Percentiles rank a stretch among this genome's conserved stretches.
Conservation (phyloP, 805 yeast species). For the Starmerella vitae region DNA sequence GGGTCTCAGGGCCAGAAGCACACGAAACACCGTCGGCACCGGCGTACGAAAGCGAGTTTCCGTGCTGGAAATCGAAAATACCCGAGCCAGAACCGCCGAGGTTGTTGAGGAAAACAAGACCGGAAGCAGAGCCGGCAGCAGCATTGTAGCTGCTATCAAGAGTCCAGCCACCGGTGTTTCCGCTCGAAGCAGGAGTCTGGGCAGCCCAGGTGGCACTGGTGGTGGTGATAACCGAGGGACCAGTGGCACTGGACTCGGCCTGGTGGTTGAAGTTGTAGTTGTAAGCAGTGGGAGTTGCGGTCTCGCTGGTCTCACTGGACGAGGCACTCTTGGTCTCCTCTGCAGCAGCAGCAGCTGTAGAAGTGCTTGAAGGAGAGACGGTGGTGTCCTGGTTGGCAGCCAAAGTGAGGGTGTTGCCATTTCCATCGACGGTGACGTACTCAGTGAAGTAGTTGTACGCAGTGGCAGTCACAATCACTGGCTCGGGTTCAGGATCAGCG, state of each 20-base stretch:
- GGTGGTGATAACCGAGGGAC: slow-evolving; percentile 20
- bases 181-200: slow-evolving; percentile 16
- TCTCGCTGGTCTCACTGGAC: slow-evolving; percentile 6
- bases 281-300: slow-evolving; percentile 2
- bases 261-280: slow-evolving; percentile 21
- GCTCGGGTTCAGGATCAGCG: slow-evolving; percentile 33
- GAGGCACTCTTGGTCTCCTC: not conserved
- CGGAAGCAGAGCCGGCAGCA: slow-evolving; percentile 53
- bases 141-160: slow-evolving; percentile 59
- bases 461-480: slow-evolving; percentile 52
- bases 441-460: slow-evolving; percentile 59
- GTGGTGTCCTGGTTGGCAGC: slow-evolving; percentile 4
- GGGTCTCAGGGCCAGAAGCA: slow-evolving; percentile 53
- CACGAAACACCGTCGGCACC: slow-evolving; percentile 64
- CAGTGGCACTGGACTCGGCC: slow-evolving; percentile 20
- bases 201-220: slow-evolving; percentile 18
- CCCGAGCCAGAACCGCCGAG: slow-evolving; percentile 77
- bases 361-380: slow-evolving; percentile 10
- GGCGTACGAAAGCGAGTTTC: slow-evolving; percentile 81
- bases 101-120: slow-evolving; percentile 73
- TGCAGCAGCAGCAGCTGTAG: not conserved
- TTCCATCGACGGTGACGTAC: slow-evolving; percentile 24
- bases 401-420: slow-evolving; percentile 7
- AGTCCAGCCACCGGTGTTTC: slow-evolving; percentile 46
- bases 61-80: slow-evolving; percentile 71